Evolutionary conservation across 225 moss, liverwort and hornwort species (phyloP).

Genomic region (Marchantia paleacea): DNA sequence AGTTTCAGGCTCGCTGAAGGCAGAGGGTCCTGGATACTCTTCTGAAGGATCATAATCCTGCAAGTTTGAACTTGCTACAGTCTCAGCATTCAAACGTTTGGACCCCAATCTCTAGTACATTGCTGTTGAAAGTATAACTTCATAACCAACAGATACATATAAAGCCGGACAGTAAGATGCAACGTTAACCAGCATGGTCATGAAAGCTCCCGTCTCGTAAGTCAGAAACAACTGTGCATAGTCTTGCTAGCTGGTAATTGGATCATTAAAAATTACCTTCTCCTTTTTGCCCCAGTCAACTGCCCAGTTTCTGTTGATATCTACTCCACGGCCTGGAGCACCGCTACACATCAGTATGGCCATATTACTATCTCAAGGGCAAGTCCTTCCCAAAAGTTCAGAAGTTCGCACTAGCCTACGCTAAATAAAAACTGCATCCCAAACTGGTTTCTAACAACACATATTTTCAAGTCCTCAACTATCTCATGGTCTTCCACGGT

Average conservation of each 20-base stretch:
- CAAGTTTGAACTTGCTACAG: not conserved
- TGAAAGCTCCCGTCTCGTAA: not conserved
- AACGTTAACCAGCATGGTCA: not conserved
- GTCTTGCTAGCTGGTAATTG: not conserved
- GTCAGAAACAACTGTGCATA: not conserved
- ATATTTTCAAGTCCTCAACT: not conserved
- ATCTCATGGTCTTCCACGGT: not conserved
- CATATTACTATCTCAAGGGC: not conserved
- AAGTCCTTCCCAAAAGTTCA: not conserved
- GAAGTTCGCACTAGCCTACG: not conserved
- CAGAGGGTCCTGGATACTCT: conserved; percentile 77
- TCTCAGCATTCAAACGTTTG: not conserved
- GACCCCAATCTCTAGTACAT: not conserved
- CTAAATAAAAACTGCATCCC: not conserved
- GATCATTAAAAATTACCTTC: conserved; percentile 37
- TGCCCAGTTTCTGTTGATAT: conserved; percentile 92
- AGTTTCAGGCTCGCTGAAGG: conserved; percentile 94
- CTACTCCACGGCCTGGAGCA: conserved; percentile 70
- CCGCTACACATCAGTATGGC: not conserved
- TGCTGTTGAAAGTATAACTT: not conserved
- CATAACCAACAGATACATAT: not conserved
- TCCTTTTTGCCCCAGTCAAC: conserved; percentile 98
- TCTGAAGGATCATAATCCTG: conserved; percentile 84
- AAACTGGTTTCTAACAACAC: not conserved
- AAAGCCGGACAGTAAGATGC: not conserved